Conservation (phyloP, 495 filamentous ascomycete species). For the Amniculicola lignicola region DNA sequence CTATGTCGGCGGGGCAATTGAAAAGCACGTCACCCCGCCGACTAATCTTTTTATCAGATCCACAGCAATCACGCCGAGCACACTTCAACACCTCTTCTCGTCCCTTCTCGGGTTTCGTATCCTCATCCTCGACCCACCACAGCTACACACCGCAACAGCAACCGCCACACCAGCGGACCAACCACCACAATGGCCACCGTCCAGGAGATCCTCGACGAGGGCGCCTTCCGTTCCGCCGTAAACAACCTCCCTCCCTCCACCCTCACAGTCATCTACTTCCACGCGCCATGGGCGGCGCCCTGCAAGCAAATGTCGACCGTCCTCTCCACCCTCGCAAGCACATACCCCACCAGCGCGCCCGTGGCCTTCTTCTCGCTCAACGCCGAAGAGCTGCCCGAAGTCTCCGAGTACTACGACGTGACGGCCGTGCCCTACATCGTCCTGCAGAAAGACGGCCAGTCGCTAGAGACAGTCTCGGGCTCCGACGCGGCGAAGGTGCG, state of each 20-base stretch:
- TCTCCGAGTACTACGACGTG: slow-evolving; percentile 86
- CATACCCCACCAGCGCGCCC: slow-evolving; percentile 66
- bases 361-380: slow-evolving; percentile 83
- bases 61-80: too few species aligned
- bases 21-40: slow-evolving; percentile 21
- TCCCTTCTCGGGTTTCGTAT: too few species aligned
- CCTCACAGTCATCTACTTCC: slow-evolving; percentile 83
- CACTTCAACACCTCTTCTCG: too few species aligned
- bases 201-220: slow-evolving; percentile 65
- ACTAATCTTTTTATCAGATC: slow-evolving; percentile 21
- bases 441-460: slow-evolving; percentile 63
- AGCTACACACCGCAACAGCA: not conserved
- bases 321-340: slow-evolving; percentile 75
- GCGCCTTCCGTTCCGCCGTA: slow-evolving; percentile 64
- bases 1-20: slow-evolving; percentile 13
- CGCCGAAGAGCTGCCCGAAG: slow-evolving; percentile 82
- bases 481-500: slow-evolving; percentile 81
- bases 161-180: not conserved
- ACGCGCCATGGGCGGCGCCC: slow-evolving; percentile 94
- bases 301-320: slow-evolving; percentile 92
- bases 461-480: slow-evolving; percentile 79
- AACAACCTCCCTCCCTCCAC: slow-evolving; percentile 61
- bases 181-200: slow-evolving; percentile 47
- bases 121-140: too few species aligned
- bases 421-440: slow-evolving; percentile 91